A percentile compares a stretch with the other conserved stretches of the same genome.
These are phyloP conservation scores for Agrocybe chaxingu DNA, from an alignment of 768 basidiomycete genomes.

Conservation along the genomic window DNA sequence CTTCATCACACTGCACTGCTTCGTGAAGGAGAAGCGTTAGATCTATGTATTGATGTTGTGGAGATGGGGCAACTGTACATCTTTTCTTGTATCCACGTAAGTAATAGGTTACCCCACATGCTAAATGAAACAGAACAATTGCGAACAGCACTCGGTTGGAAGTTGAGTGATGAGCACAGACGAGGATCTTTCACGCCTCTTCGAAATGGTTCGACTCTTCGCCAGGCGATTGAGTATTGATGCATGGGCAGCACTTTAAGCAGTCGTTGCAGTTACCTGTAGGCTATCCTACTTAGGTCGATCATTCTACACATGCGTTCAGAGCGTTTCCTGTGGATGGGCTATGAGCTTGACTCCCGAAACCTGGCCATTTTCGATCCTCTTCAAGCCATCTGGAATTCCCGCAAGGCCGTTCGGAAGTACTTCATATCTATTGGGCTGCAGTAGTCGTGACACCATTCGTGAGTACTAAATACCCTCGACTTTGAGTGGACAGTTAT, in stretches of 20 bases:
- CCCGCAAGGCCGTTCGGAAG: constrained; percentile 40
- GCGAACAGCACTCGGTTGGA: too few species aligned
- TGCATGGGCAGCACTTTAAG: too few species aligned
- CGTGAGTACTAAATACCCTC: not conserved
- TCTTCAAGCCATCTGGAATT: constrained; percentile 36
- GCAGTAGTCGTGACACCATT: not conserved
- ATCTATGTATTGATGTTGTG: not conserved
- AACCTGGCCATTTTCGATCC: constrained; percentile 34
- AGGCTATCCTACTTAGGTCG: too few species aligned
- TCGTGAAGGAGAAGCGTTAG: constrained; percentile 78
- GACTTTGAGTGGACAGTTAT: not conserved
- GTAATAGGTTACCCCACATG: too few species aligned
- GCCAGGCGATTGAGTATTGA: too few species aligned
- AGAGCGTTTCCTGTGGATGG: constrained; percentile 22
- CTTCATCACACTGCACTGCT: constrained; percentile 80
- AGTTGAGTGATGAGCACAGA: too few species aligned
- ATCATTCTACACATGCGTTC: not conserved
- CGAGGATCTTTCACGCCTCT: too few species aligned
- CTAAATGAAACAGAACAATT: too few species aligned
- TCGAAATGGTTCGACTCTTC: too few species aligned
- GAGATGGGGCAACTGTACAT: too few species aligned
- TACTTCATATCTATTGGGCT: constrained; percentile 43
- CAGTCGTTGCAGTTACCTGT: too few species aligned
- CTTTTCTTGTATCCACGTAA: too few species aligned
- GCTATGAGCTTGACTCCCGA: constrained; percentile 41